Percentiles rank a stretch among this genome's conserved stretches.
These are phyloP conservation scores for Leishmania mexicana DNA, from an alignment of 208 protist genomes.

Conservation along the genomic window DNA sequence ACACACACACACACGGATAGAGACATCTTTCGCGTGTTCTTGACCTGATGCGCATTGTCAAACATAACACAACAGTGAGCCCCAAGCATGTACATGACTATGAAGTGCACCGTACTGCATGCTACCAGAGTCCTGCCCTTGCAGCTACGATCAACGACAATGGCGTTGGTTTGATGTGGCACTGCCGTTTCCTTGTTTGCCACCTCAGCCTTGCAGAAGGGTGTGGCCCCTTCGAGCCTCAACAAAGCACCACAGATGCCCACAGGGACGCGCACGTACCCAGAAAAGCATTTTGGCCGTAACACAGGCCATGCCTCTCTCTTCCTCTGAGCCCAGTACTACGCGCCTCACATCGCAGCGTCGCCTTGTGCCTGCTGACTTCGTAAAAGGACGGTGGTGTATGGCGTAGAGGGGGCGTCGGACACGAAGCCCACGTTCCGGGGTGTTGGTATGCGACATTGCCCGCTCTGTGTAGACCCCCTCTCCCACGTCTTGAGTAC, in stretches of 20 bases:
- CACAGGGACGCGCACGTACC: neutral
- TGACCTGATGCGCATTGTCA: neutral
- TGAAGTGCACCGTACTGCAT: neutral
- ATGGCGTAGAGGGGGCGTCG: neutral
- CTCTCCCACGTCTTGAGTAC: neutral
- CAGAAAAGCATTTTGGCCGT: neutral
- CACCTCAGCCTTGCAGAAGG: neutral
- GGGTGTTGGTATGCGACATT: neutral
- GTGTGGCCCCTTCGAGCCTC: neutral
- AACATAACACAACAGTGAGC: neutral
- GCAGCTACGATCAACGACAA: neutral
- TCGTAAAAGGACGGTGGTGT: neutral
- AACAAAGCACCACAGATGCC: neutral
- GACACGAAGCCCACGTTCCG: neutral
- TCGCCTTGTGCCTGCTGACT: neutral
- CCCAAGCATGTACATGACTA: no score
- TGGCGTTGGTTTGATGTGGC: neutral
- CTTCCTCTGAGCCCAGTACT: neutral
- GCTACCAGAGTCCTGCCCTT: neutral
- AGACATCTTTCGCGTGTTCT: neutral
- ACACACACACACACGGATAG: neutral
- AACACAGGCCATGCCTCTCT: neutral
- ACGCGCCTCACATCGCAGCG: neutral
- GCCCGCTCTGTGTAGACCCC: neutral
- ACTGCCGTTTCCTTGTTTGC: neutral